phyloP scores from a whole-genome alignment of 805 yeast species.

The Komagataella kurtzmanii region DNA sequence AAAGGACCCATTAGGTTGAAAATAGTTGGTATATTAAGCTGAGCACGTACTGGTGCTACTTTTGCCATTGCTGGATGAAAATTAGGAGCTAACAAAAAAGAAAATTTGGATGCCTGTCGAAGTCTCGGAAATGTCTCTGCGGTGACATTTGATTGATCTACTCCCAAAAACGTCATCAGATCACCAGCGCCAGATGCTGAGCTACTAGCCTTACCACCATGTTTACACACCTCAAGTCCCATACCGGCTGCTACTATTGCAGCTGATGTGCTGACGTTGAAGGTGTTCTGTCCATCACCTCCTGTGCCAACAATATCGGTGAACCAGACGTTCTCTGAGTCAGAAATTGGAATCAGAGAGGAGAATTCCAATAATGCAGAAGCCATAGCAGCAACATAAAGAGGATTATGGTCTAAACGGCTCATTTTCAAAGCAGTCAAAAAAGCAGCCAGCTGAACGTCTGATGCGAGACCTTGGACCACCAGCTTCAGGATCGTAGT shows the following conservation, averaged over 20 bases:
- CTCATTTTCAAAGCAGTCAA: conserved; percentile 62
- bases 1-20: conserved; percentile 92
- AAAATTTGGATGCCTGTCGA: conserved; percentile 36
- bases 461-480: conserved; percentile 46
- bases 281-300: conserved; percentile 96
- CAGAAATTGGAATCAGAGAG: conserved; percentile 30
- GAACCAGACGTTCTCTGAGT: conserved; percentile 36
- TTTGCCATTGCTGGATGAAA: conserved; percentile 87
- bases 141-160: conserved; percentile 63
- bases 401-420: conserved; percentile 72
- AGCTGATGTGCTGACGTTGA: conserved; percentile 89
- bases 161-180: conserved; percentile 65
- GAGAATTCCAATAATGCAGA: conserved; percentile 57
- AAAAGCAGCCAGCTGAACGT: conserved; percentile 67
- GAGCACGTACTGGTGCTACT: conserved; percentile 66
- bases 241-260: conserved; percentile 94
- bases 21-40: conserved; percentile 81
- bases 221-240: conserved; percentile 72
- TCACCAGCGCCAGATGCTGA: conserved; percentile 93
- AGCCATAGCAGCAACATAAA: conserved; percentile 79
- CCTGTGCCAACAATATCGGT: conserved; percentile 97
- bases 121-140: conserved; percentile 45
- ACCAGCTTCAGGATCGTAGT: conserved; percentile 47
- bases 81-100: conserved; percentile 81
- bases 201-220: conserved; percentile 96